Percentiles rank a stretch among this genome's conserved stretches.
These are phyloP conservation scores for Phytophthora chlamydospora DNA, from an alignment of 352 stramenopile species.

Conservation along the genomic window DNA sequence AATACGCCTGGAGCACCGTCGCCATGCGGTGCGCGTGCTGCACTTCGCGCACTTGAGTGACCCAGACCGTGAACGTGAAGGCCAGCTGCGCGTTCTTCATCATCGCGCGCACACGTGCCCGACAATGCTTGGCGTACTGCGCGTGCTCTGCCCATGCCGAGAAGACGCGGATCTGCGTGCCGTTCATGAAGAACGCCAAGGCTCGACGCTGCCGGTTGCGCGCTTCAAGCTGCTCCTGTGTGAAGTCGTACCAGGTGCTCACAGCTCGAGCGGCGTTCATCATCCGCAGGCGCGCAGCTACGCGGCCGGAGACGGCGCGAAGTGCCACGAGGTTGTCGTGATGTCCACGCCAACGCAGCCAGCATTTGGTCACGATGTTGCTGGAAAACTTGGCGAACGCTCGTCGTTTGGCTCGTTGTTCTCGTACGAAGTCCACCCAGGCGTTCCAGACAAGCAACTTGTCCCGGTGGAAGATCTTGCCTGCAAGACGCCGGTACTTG, in stretches of 20 bases:
- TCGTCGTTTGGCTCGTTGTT: conserved; percentile 59
- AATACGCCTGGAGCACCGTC: conserved; percentile 64
- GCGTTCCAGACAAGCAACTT: conserved; percentile 61
- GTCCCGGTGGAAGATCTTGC: conserved; percentile 61
- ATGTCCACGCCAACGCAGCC: conserved; percentile 54
- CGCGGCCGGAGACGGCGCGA: conserved; percentile 43
- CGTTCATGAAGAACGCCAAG: conserved; percentile 71
- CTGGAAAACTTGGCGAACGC: conserved; percentile 66
- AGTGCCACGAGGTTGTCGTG: conserved; percentile 50
- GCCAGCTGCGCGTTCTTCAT: conserved; percentile 59
- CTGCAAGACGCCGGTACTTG: conserved; percentile 54
- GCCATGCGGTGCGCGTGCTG: conserved; percentile 41
- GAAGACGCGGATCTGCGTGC: conserved; percentile 63
- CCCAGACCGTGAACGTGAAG: conserved; percentile 59
- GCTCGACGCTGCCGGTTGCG: conserved; percentile 60
- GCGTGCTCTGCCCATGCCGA: conserved; percentile 51
- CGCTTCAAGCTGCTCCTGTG: conserved; percentile 52
- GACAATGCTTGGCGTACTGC: conserved; percentile 47
- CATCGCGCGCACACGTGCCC: conserved; percentile 46
- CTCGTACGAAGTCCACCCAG: conserved; percentile 62
- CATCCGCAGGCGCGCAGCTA: conserved; percentile 53
- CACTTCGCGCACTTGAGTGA: conserved; percentile 40
- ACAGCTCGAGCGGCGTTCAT: conserved; percentile 51
- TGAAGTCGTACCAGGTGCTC: conserved; percentile 70
- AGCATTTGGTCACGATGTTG: conserved; percentile 72